Evolutionary conservation across 768 basidiomycete species (phyloP), one percentile per base, ranked within the genome.

Genomic region (Calocera viscosa): DNA sequence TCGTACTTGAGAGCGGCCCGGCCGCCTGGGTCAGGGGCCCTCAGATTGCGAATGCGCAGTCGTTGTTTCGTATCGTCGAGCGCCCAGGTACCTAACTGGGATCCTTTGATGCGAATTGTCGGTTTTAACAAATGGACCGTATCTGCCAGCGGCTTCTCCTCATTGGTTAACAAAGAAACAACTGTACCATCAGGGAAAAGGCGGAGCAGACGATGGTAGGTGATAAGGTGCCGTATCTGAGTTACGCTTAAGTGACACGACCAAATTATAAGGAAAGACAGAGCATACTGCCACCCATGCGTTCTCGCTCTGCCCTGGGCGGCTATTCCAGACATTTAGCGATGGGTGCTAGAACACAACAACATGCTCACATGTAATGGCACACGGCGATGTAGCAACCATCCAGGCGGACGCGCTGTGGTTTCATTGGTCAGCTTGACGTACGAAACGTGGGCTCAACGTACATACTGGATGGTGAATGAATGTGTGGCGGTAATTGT

Each of bases 161-260:
- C 92, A 69, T 91, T 93, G 0, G 89, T 82, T 17, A 94, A 82
- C 1, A 94, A 81, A 26, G 91, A 93, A 8, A 95, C 81, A 2
- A 94, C 94, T 72, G 85, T 83, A 1, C 94, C 94, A 69, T 90
- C 84, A 0, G 91, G 86, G 71, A 88, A 88, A 79, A 95, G 95
- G 30, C 94, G 90, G 86, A 96, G 81, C 75, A 91, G 95, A 34
- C 94, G 90, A 72, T 94, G 90, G 75, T 95, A 96, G 3, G 91
- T 94, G 72, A 96, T 84, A 67, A 94, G 80, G 72, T 95, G 91
- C 90, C 91, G 72, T 26, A 67, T 7, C 19, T 14, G 41, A 69
- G 10, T 66, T 53, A 70, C 49, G 65, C 65, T 40, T 49, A 40
- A 19, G 41, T 66, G 35, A 71, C 65, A 64, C 64, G 34, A 38